These are phyloP conservation scores for Schizosaccharomyces versatilis DNA, from an alignment of 1,139 yeast genomes.

Conservation along the genomic window DNA sequence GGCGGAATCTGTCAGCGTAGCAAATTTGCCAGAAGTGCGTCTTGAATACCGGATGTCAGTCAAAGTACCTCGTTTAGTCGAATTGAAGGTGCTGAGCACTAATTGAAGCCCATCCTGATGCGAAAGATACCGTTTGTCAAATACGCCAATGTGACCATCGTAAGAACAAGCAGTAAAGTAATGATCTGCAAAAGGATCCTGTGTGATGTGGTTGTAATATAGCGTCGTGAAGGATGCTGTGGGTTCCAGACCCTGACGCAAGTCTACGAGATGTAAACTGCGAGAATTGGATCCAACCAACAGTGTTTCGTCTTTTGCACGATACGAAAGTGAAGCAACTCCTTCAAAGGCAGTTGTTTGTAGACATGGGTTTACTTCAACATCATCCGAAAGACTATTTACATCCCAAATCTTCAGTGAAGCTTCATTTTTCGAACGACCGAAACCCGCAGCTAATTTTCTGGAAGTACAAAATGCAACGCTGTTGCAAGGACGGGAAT, in stretches of 20 bases:
- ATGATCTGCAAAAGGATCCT: constrained; percentile 44
- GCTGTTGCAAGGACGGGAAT: constrained; percentile 6
- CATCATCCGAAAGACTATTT: not conserved
- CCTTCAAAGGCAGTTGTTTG: constrained; percentile 6
- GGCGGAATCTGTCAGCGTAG: not conserved
- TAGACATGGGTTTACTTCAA: constrained; percentile 16
- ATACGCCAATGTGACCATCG: constrained; percentile 63
- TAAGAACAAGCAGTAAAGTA: constrained; percentile 58
- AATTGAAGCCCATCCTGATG: constrained; percentile 47
- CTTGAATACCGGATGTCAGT: not conserved
- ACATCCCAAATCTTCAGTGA: constrained; percentile 67
- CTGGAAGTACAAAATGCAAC: constrained; percentile 2
- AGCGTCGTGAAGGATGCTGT: constrained; percentile 54
- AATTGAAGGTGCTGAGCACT: constrained; percentile 39
- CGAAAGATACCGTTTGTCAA: constrained; percentile 58
- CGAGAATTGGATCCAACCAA: constrained; percentile 47
- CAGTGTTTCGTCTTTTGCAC: constrained; percentile 24
- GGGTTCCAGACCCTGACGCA: constrained; percentile 24
- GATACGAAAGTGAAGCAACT: constrained; percentile 23
- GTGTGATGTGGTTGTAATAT: constrained; percentile 43
- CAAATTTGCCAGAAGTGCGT: constrained; percentile 3
- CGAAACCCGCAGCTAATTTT: constrained; percentile 51
- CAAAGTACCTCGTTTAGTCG: no score
- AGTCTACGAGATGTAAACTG: constrained; percentile 55
- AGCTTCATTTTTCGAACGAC: constrained; percentile 56